phyloP scores from a whole-genome alignment of 768 basidiomycete genomes.

The Thelephora ganbajun region DNA sequence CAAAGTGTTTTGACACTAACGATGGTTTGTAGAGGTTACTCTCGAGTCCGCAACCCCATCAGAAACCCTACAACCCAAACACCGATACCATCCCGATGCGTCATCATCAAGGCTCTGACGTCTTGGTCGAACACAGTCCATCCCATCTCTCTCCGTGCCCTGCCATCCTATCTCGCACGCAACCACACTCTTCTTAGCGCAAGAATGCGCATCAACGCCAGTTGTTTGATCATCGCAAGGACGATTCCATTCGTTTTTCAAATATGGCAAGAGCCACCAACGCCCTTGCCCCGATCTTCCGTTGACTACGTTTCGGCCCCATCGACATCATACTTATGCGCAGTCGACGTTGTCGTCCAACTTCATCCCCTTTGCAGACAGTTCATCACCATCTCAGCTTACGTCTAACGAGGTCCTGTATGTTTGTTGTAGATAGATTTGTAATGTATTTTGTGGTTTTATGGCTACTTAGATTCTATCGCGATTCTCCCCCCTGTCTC shows the following conservation, averaged over 20 bases:
- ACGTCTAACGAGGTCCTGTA: no score
- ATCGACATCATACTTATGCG: slow-evolving; percentile 52
- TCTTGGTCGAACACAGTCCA: slow-evolving; percentile 40
- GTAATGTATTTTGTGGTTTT: no score
- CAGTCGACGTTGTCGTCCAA: slow-evolving; percentile 51
- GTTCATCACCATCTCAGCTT: no score
- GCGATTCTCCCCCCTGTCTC: no score
- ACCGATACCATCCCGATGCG: slow-evolving; percentile 48
- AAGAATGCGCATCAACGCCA: slow-evolving; percentile 29
- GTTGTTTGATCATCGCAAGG: slow-evolving; percentile 80
- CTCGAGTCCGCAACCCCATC: slow-evolving; percentile 15
- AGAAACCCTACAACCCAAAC: slow-evolving; percentile 61
- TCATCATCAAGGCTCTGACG: slow-evolving; percentile 51
- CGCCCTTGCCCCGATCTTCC: slow-evolving; percentile 45
- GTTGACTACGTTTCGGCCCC: slow-evolving; percentile 64
- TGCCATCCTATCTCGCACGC: slow-evolving; percentile 15
- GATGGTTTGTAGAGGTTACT: no score
- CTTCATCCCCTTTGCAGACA: slow-evolving; percentile 67
- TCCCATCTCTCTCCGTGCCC: slow-evolving; percentile 32
- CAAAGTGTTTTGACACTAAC: no score
- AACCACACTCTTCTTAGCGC: slow-evolving; percentile 17
- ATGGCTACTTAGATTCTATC: no score
- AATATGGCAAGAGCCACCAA: slow-evolving; percentile 39
- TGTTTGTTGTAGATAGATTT: no score
- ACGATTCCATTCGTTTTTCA: slow-evolving; percentile 82